Evolutionary conservation across 2,329 filamentous ascomycete genomes (phyloP), one percentile per base, ranked within the genome.

Genomic region (Bipolaris zeicola): DNA sequence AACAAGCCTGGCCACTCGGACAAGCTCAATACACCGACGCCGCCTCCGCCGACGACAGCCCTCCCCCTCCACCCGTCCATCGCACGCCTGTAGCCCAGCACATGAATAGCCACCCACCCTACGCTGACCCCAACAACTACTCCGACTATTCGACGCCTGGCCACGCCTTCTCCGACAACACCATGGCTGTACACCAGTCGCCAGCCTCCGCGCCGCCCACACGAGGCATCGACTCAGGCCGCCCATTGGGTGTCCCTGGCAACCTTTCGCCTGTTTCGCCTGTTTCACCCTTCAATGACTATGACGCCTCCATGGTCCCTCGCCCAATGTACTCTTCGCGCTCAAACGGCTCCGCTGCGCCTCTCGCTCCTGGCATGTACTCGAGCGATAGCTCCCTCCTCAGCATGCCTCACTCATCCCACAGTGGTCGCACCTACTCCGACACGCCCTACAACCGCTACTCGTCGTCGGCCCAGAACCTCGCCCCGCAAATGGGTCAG

Each of bases 391-490:
- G 61, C 54, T 83, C 85, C 68, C 55, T 83, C 76, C 57, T 74
- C 53, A 83, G 83, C 65, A 82, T 85, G 50, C 76, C 63, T 79
- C 41, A 46, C 28, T 63, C 70, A 1, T 66, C 62, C 14, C 62
- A 64, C 8, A 71, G 69, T 58, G 68, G 62, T 52, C 74, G 58
- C 61, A 82, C 60, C 62, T 87, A 85, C 70, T 78, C 80, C 28
- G 87, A 89, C 65, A 87, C 88, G 46, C 88, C 88, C 0, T 92
- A 91, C 71, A 83, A 85, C 52, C 82, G 84, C 63, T 85, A 85
- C 67, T 84, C 74, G 6, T 74, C 73, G 20, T 67, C 68, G 18
- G 69, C 71, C 31, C 68, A 71, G 52, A 64, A 69, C 57, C 68
- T 70, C 39, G 70, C 72, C 4, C 67, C 63, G 7, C 60, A 69